Percentiles rank a stretch among this genome's conserved stretches.
phyloP scores from a whole-genome alignment of 1,284 basidiomycete genomes.

The Naganishia sp. region DNA sequence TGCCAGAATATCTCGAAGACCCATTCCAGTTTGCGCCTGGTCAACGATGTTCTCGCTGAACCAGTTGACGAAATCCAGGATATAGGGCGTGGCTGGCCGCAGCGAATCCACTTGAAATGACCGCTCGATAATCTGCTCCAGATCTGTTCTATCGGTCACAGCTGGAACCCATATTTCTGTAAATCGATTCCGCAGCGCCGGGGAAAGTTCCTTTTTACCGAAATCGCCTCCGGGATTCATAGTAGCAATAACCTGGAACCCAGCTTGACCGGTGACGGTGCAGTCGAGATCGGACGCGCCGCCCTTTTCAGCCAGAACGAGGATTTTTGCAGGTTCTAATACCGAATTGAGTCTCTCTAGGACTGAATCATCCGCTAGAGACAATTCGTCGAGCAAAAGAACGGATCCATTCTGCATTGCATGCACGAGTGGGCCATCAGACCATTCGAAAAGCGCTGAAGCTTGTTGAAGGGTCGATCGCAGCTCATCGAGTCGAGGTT shows the following conservation, averaged over 20 bases:
- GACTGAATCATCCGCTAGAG: constrained; percentile 96
- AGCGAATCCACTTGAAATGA: constrained; percentile 70
- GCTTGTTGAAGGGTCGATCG: constrained; percentile 14
- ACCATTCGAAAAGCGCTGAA: constrained; percentile 91
- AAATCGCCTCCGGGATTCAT: constrained; percentile 99
- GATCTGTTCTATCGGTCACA: constrained; percentile 72
- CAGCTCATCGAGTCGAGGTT: constrained; percentile 2
- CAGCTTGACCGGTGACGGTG: constrained; percentile 64
- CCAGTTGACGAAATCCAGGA: constrained; percentile 85
- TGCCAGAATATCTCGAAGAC: constrained; percentile 86
- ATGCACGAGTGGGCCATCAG: constrained; percentile 88
- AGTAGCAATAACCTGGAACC: constrained; percentile 91
- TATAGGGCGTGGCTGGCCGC: constrained; percentile 61
- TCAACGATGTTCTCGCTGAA: constrained; percentile 69
- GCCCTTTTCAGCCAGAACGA: constrained; percentile 91
- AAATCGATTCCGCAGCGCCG: constrained; percentile 94
- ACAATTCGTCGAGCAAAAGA: constrained; percentile 94
- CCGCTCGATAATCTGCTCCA: constrained; percentile 74
- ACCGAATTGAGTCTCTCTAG: constrained; percentile 97
- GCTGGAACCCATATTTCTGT: constrained; percentile 99
- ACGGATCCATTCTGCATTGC: constrained; percentile 87
- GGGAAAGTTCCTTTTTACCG: constrained; percentile 98
- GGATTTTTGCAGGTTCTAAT: constrained; percentile 82
- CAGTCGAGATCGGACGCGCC: constrained; percentile 72
- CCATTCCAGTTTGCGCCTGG: constrained; percentile 62